Evolutionary conservation across 768 basidiomycete species (phyloP), one percentile per base, ranked within the genome.

Genomic region (Leccinum subtestaceum): DNA sequence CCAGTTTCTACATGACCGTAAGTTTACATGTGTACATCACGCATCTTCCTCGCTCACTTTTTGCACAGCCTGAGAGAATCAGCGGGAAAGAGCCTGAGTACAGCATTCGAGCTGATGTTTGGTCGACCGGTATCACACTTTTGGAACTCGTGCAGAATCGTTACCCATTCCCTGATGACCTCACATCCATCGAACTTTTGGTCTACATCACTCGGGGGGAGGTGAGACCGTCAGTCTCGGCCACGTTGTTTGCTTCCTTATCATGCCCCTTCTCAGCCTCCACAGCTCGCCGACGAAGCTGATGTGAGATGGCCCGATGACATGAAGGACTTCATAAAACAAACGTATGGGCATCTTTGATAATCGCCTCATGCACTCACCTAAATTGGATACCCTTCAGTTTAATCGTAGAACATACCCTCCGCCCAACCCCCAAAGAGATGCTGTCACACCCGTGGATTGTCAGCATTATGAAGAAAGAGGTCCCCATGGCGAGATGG

Each of bases 1-100:
- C 96, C 47, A 94, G 94, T 70, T 90, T 92, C 64, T 99, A 98
- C 75, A 98, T 98, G 96, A 95, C 97, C 64, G 96, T 98, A 68
- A 74, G 95, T 85, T 29, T 11, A 19, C 21, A 23, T 52, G 46
- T 12, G 5, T 46, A 10, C 5, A 32, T 45, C 15, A 32, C 23
- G 17, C 38, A 7, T 8, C 6, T 8, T 5, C 40, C 11, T 56
- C 29, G 17, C 43, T 69, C 48, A 70, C 19, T 48, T 21, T 31
- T 49, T 56, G 43, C 62, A 54, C 63, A 94, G 91, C 96, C 96
- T 52, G 96, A 98, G 75, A 88, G 96, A 61, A 95, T 98, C 60
- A 88, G 86, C 65, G 96, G 96, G 5, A 83, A 88, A 56, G 21
- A 21, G 21, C 21, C 21, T 21, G 86, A 89, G 63, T 99, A 97